phyloP scores from a whole-genome alignment of 768 basidiomycete species.

The Phlebiopsis flavidoalba region DNA sequence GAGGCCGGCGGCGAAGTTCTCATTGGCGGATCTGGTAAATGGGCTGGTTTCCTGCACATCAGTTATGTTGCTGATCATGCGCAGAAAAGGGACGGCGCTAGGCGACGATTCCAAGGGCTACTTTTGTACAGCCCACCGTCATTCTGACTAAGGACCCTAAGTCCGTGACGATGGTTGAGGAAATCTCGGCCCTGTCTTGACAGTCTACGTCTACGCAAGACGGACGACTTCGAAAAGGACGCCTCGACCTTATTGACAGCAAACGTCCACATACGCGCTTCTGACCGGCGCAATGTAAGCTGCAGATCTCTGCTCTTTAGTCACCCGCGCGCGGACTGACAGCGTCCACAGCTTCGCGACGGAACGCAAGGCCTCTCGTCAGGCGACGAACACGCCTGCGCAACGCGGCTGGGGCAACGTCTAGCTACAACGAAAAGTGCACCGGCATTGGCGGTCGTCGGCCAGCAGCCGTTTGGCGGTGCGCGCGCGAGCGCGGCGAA shows the following conservation, averaged over 20 bases:
- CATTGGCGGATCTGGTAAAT: conserved; percentile 75
- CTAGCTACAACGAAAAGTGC: conserved; percentile 98
- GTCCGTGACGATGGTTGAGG: conserved; percentile 85
- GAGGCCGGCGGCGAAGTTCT: conserved; percentile 86
- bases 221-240: conserved; percentile 80
- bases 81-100: no score
- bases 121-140: conserved; percentile 91
- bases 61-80: not conserved
- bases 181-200: conserved; percentile 95
- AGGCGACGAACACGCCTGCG: conserved; percentile 79
- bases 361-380: conserved; percentile 78
- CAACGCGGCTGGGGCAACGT: conserved; percentile 93
- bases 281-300: conserved; percentile 93
- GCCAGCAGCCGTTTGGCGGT: conserved; percentile 97
- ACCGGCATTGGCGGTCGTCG: conserved; percentile 97
- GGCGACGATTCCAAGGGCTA: conserved; percentile 90
- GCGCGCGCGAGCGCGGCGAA: conserved; percentile 88
- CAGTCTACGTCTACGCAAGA: conserved; percentile 93
- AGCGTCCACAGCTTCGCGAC: conserved; percentile 59
- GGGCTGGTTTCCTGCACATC: conserved; percentile 10
- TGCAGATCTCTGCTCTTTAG: conserved; percentile 9
- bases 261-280: conserved; percentile 84
- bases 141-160: conserved; percentile 90
- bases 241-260: conserved; percentile 76
- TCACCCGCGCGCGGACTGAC: not conserved